Evolutionary conservation across 148 eudicot genomes (phyloP).

Genomic region (Rhododendron simsii): DNA sequence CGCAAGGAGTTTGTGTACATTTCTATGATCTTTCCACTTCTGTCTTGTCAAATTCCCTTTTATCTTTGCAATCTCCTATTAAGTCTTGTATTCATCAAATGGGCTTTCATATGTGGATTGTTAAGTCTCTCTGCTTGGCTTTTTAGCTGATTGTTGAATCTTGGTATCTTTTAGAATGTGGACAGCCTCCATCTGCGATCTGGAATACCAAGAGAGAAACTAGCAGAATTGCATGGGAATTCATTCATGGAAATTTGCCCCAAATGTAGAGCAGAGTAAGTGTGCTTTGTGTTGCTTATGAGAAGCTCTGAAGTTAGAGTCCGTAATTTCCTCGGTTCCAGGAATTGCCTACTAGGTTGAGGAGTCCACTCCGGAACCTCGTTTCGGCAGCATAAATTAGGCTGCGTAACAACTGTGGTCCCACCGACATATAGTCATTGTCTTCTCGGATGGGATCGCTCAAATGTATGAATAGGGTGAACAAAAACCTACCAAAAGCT

Average conservation of each 20-base stretch:
- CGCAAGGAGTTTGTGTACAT: no score
- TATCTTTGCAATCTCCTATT: not conserved
- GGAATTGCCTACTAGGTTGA: not conserved
- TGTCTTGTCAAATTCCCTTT: not conserved
- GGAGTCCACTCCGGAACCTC: not conserved
- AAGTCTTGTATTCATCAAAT: not conserved
- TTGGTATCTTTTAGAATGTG: constrained; percentile 49
- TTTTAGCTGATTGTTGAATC: constrained; percentile 6
- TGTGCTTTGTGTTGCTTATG: not conserved
- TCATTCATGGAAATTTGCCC: constrained; percentile 77
- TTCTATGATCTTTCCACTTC: not conserved
- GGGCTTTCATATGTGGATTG: not conserved
- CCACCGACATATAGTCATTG: not conserved
- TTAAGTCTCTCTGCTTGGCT: not conserved
- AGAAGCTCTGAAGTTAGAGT: not conserved
- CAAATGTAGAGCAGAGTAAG: constrained; percentile 79
- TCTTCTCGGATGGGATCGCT: not conserved
- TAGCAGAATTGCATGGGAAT: constrained; percentile 83
- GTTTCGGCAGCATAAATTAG: not conserved
- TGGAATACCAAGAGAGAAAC: constrained; percentile 73
- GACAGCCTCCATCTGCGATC: constrained; percentile 93
- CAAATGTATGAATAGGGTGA: not conserved
- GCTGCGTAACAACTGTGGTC: not conserved
- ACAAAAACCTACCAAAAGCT: not conserved
- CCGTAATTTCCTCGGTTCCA: not conserved